Conservation (phyloP, 2,329 filamentous ascomycete genomes). For the Alternaria longipes region DNA sequence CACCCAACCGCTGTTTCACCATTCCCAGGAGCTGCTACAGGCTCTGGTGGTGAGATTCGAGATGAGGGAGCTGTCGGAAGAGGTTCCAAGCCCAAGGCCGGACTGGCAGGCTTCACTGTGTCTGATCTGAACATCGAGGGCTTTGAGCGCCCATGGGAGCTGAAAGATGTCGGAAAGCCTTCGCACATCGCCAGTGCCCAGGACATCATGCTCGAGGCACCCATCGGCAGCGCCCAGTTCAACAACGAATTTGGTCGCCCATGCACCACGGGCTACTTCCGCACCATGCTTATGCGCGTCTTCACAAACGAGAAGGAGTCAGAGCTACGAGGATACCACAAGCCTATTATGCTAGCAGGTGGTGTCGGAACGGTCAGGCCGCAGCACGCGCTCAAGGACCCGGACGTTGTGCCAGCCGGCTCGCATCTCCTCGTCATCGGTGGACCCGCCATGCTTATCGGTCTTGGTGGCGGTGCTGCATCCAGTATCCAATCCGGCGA, state of each 20-base stretch:
- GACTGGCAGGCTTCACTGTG: constrained; percentile 91
- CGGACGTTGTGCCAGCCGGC: constrained; percentile 80
- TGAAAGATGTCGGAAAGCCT: constrained; percentile 82
- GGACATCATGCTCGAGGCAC: constrained; percentile 97
- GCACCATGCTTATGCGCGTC: constrained; percentile 81
- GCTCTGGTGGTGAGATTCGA: constrained; percentile 93
- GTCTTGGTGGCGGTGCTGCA: constrained; percentile 92
- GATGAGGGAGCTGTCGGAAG: constrained; percentile 94
- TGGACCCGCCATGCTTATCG: constrained; percentile 97
- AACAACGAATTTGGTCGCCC: constrained; percentile 98
- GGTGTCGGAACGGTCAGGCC: constrained; percentile 92
- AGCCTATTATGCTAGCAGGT: constrained; percentile 98
- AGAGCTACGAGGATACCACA: constrained; percentile 91
- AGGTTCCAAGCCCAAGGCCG: constrained; percentile 92
- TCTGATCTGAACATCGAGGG: constrained; percentile 92
- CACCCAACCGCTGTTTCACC: constrained; percentile 96
- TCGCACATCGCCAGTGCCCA: constrained; percentile 91
- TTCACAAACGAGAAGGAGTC: constrained; percentile 67
- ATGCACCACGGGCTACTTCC: constrained; percentile 87
- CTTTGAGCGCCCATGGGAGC: constrained; percentile 85
- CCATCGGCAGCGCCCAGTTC: constrained; percentile 92
- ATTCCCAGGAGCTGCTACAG: constrained; percentile 91
- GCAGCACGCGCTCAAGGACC: constrained; percentile 87
- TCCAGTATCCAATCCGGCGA: constrained; percentile 90
- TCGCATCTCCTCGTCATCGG: constrained; percentile 92